Percentiles rank a stretch among this genome's conserved stretches.
Conservation (phyloP, 495 filamentous ascomycete species). For the Podospora comata region DNA sequence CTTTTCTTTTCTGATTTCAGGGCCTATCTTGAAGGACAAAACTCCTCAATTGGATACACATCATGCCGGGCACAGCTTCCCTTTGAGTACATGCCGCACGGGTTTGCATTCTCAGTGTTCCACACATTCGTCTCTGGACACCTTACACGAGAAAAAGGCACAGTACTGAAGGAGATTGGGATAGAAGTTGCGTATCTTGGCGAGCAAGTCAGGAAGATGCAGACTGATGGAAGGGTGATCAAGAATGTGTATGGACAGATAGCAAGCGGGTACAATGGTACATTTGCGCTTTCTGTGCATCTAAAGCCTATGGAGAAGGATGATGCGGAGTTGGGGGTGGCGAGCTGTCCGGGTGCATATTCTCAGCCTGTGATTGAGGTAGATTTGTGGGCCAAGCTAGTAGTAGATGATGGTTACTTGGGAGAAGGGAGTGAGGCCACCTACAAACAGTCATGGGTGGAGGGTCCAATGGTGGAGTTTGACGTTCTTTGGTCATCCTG, state of each 20-base stretch:
- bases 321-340: neutral
- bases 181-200: neutral
- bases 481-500: neutral
- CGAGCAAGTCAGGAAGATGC: neutral
- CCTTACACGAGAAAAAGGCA: neutral
- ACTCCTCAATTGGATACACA: neutral
- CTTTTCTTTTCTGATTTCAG: neutral
- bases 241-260: neutral
- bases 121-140: neutral
- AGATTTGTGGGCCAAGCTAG: neutral
- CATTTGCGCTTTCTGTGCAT: neutral
- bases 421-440: neutral
- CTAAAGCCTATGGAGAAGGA: neutral
- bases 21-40: neutral
- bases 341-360: neutral
- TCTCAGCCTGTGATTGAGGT: neutral
- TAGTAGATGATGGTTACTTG: neutral
- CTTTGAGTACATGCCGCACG: neutral
- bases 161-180: neutral
- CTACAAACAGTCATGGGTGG: neutral
- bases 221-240: neutral
- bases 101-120: neutral
- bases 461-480: neutral
- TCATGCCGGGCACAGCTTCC: neutral
- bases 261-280: neutral